Evolutionary conservation across 192 early-diverging fungal genomes (phyloP).

Genomic region (Allomyces macrogynus): DNA sequence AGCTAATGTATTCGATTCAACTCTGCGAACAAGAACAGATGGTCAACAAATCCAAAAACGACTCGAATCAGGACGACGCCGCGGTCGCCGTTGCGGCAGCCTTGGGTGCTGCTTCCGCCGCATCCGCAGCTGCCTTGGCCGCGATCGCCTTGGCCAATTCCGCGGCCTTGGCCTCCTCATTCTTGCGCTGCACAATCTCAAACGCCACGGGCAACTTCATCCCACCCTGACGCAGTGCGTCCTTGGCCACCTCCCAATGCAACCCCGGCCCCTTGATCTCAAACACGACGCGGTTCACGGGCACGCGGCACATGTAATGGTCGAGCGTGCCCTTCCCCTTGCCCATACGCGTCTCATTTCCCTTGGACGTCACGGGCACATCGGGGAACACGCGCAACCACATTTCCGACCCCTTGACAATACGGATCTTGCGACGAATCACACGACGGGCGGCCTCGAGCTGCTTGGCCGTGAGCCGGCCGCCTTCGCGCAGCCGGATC

Average conservation of each 20-base stretch:
- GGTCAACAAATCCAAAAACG: too few relatives aligned
- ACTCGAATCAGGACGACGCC: too few relatives aligned
- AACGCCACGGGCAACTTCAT: constrained; percentile 45
- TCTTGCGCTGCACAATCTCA: constrained; percentile 29
- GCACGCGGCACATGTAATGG: constrained; percentile 77
- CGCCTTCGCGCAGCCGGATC: constrained; percentile 66
- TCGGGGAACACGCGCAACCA: constrained; percentile 80
- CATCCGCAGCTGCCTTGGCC: too few relatives aligned
- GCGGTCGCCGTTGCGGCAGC: too few relatives aligned
- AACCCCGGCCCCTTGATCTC: constrained; percentile 62
- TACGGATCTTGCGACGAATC: constrained; percentile 59
- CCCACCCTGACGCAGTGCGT: constrained; percentile 44
- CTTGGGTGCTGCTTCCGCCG: too few relatives aligned
- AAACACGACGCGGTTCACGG: constrained; percentile 71
- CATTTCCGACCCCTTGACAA: constrained; percentile 65
- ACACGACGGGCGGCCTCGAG: constrained; percentile 54
- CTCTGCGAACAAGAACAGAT: too few relatives aligned
- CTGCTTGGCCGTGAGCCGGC: constrained; percentile 60
- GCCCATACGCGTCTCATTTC: constrained; percentile 87
- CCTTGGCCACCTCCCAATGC: constrained; percentile 58
- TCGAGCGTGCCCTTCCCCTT: constrained; percentile 91
- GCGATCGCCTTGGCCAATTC: too few relatives aligned
- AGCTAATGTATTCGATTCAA: too few relatives aligned
- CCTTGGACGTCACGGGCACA: constrained; percentile 78
- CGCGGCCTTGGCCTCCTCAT: too few relatives aligned